Percentiles rank a stretch among this genome's conserved stretches.
Evolutionary conservation across 1,284 basidiomycete genomes (phyloP).

Genomic region (Leccinum pachyderme): DNA sequence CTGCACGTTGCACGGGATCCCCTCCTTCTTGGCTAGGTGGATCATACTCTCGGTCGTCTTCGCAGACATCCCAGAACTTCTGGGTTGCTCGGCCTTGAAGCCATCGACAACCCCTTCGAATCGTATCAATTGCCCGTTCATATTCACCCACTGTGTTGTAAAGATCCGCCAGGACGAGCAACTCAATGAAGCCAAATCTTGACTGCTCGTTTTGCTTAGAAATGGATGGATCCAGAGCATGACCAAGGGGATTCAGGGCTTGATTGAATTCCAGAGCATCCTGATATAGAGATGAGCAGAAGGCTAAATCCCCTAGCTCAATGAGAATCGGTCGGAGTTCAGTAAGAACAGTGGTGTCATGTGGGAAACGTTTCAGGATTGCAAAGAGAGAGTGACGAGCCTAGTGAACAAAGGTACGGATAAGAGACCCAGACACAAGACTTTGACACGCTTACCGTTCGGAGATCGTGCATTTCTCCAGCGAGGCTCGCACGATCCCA

Average conservation of each 20-base stretch:
- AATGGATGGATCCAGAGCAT: constrained; percentile 52
- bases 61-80: constrained; percentile 77
- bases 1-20: constrained; percentile 9
- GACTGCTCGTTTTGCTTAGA: constrained; percentile 33
- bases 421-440: not conserved
- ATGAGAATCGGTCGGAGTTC: constrained; percentile 67
- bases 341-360: constrained; percentile 78
- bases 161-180: constrained; percentile 82
- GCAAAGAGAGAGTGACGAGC: constrained; percentile 76
- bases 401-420: constrained; percentile 33
- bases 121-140: constrained; percentile 66
- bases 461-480: constrained; percentile 70
- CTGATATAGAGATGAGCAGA: constrained; percentile 34
- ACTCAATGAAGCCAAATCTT: constrained; percentile 60
- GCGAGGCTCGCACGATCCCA: constrained; percentile 90
- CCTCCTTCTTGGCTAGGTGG: constrained; percentile 29
- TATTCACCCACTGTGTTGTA: constrained; percentile 72
- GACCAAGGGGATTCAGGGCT: constrained; percentile 37
- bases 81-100: constrained; percentile 78
- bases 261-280: constrained; percentile 49
- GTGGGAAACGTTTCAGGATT: constrained; percentile 62
- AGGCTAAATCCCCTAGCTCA: constrained; percentile 62
- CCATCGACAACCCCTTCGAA: constrained; percentile 84
- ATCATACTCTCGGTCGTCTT: constrained; percentile 84
- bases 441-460: constrained; percentile 46